A percentile compares a stretch with the other conserved stretches of the same genome.
Evolutionary conservation across 805 yeast species (phyloP).

Genomic region (Clavispora vitiphila): DNA sequence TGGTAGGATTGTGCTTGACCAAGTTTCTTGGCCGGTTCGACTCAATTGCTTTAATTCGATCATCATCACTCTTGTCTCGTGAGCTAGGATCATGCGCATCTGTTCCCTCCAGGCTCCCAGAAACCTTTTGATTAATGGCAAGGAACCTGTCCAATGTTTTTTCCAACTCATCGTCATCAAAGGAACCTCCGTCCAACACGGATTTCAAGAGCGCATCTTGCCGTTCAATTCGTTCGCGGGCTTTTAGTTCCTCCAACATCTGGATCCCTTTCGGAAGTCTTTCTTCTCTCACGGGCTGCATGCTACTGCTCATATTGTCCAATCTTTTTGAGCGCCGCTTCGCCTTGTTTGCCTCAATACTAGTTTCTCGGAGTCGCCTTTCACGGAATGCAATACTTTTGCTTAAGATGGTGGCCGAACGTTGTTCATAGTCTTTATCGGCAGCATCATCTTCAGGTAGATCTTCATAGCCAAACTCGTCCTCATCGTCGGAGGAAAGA

Average conservation of each 20-base stretch:
- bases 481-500: not conserved
- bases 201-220: slow-evolving; percentile 21
- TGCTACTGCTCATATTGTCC: not conserved
- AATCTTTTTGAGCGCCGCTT: not conserved
- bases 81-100: not conserved
- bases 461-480: slow-evolving; percentile 8
- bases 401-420: not conserved
- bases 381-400: not conserved
- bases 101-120: not conserved
- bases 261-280: not conserved
- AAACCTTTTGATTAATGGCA: slow-evolving; percentile 5
- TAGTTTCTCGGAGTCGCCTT: not conserved
- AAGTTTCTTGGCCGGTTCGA: slow-evolving; percentile 43
- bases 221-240: slow-evolving; percentile 4
- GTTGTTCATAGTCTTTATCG: slow-evolving; percentile 9
- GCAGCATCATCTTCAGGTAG: slow-evolving; percentile 9
- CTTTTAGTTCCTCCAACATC: not conserved
- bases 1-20: slow-evolving; percentile 49
- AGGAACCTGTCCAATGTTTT: slow-evolving; percentile 12
- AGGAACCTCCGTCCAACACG: slow-evolving; percentile 27
- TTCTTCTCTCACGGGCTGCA: not conserved
- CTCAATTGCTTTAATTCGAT: slow-evolving; percentile 17
- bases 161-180: slow-evolving; percentile 22
- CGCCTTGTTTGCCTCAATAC: not conserved
- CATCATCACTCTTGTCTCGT: slow-evolving; percentile 9